Conservation (phyloP, 805 yeast species). For the Sugiyamaella floridensis region DNA sequence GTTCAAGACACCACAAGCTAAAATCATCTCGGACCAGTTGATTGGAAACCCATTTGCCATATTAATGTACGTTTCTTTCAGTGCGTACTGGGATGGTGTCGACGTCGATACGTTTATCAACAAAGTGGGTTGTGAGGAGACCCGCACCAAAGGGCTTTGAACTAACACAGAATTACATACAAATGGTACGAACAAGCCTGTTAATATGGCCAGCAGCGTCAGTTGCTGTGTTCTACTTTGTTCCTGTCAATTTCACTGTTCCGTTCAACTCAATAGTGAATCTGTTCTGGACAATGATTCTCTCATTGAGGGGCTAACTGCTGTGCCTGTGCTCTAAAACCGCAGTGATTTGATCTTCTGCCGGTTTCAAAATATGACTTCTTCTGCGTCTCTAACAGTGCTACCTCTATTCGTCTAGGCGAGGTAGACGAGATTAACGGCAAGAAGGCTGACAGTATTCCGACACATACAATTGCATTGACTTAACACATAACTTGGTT, state of each 20-base stretch:
- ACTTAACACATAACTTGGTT: too few species aligned
- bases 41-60: slow-evolving; percentile 31
- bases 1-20: slow-evolving; percentile 17
- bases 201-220: slow-evolving; percentile 25
- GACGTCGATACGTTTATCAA: slow-evolving; percentile 27
- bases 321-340: too few species aligned
- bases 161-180: slow-evolving; percentile 14
- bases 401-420: too few species aligned
- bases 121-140: slow-evolving; percentile 14
- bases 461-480: too few species aligned
- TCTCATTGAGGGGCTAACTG: slow-evolving; percentile 14
- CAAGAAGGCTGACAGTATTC: too few species aligned
- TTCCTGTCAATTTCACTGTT: slow-evolving; percentile 18
- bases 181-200: slow-evolving; percentile 17
- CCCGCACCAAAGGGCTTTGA: background rate
- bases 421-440: too few species aligned
- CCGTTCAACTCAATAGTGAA: slow-evolving; percentile 23
- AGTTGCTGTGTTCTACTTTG: slow-evolving; percentile 16
- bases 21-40: slow-evolving; percentile 28
- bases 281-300: slow-evolving; percentile 21
- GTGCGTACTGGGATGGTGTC: slow-evolving; percentile 33
- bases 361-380: too few species aligned
- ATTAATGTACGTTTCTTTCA: slow-evolving; percentile 26
- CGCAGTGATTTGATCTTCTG: too few species aligned
- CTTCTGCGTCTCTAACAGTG: too few species aligned